Base-by-base conservation (phyloP, 2,329 filamentous ascomycete species). In the Beauveria medogensis region DNA sequence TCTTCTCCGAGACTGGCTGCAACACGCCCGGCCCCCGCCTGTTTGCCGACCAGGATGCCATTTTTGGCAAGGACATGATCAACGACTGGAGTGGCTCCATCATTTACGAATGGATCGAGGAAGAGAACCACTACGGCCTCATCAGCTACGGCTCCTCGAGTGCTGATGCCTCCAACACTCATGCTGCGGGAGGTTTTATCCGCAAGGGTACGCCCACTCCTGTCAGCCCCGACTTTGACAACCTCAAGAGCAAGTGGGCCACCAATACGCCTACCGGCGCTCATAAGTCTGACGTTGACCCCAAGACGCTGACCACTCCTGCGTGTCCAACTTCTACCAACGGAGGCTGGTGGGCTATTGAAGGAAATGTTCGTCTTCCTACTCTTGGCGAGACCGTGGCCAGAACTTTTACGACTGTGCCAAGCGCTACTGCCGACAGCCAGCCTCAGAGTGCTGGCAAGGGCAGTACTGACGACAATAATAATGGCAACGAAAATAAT, bases 1-100 rank as follows among this genome's bases (percentile, higher is more conserved):
- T 92, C 79, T 91, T 96, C 75, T 92, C 90, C 40, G 91, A 96
- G 75, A 94, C 90, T 3, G 91, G 91, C 62, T 96, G 91, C 80
- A 92, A 90, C 70, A 80, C 77, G 1, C 78, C 80, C 1, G 75
- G 76, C 2, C 85, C 87, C 0, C 82, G 88, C 48, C 75, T 79
- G 1, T 91, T 89, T 70, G 78, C 79, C 26, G 88, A 96, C 70
- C 90, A 94, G 73, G 79, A 82, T 46, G 86, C 90, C 55, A 90
- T 96, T 66, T 88, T 94, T 67, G 88, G 89, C 48, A 67, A 79
- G 0, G 74, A 90, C 3, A 96, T 96, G 91, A 75, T 81, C 6
- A 78, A 80, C 61, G 81, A 81, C 67, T 86, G 75, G 85, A 92
- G 89, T 56, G 91, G 91, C 59, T 81, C 89, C 58, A 92, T 96